Evolutionary conservation across 176 grass and related monocot genomes (phyloP), one percentile per base, ranked within the genome.

Genomic region (Cymbopogon citratus): DNA sequence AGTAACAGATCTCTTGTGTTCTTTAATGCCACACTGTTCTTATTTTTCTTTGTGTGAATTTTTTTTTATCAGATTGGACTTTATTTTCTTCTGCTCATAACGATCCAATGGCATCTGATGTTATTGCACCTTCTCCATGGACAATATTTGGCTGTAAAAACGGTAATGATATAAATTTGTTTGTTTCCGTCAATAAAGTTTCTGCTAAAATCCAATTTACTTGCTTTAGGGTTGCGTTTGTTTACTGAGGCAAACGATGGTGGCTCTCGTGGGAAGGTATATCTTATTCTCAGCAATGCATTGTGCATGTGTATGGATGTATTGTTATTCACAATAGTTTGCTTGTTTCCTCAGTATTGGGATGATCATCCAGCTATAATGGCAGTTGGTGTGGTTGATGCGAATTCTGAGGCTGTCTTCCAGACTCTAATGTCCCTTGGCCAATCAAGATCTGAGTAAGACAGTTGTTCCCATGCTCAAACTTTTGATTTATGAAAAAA

Each of bases 291-390:
- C 31, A 76, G 16, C 13, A 85, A 40, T 39, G 13, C 45, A 49
- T 67, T 78, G 33, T 81, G 41, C 48, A 13, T 38, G 71, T 61
- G 1, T 49, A 39, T 79, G 45, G 48, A 68, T 62, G 48, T 40
- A 5, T 52, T 83, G 25, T 79, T 28, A 25, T 80, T 85, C 35
- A 71, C 57, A 48, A 31, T 87, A 44, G 59, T 45, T 69, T 89
- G 7, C 84, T 65, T 39, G 26, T 86, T 87, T 89, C 35, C 14
- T 87, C 80, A 98, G 95, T 90, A 90, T 71, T 95, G 92, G 92
- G 88, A 98, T 88, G 92, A 95, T 75, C 89, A 98, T 81, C 95
- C 95, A 0, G 95, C 95, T 87, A 94, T 98, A 91, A 98, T 98
- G 95, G 92, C 92, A 57, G 95, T 98, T 59, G 95, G 95, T 60